Evolutionary conservation across 441 rosid species (phyloP), one percentile per base, ranked within the genome.

Genomic region (Brassica balearica): DNA sequence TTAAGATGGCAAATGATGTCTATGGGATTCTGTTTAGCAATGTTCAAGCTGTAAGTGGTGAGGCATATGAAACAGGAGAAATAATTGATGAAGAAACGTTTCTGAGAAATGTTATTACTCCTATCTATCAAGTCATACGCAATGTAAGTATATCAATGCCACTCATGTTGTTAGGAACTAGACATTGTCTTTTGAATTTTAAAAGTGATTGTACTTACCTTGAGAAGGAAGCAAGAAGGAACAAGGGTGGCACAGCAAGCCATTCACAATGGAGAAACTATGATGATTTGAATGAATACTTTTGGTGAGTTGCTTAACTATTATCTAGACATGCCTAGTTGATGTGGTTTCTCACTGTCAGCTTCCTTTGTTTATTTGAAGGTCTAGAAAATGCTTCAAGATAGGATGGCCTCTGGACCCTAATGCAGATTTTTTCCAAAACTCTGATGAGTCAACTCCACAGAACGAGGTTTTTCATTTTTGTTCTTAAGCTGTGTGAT

Each of bases 221-320:
- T 85, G 65, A 25, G 82, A 82, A 96, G 99, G 98, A 96, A 88
- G 91, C 86, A 32, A 84, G 71, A 82, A 90, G 92, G 86, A 96
- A 90, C 86, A 84, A 82, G 74, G 89, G 88, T 4, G 98, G 98
- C 74, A 92, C 81, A 76, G 95, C 90, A 68, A 96, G 99, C 85
- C 98, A 94, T 88, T 92, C 99, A 62, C 90, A 72, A 83, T 96
- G 99, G 99, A 96, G 99, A 86, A 96, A 96, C 72, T 96, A 96
- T 74, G 99, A 96, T 81, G 99, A 96, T 83, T 55, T 96, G 75
- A 96, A 96, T 68, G 99, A 96, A 87, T 96, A 92, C 85, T 96
- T 96, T 77, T 96, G 99, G 99, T 94, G 79, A 84, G 55, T 69
- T 46, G 38, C 32, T 38, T 65, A 23, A 77, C 73, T 73, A 72